A percentile compares a stretch with the other conserved stretches of the same genome.
Evolutionary conservation across 1,284 basidiomycete species (phyloP).

Genomic region (Fereydounia khargensis): DNA sequence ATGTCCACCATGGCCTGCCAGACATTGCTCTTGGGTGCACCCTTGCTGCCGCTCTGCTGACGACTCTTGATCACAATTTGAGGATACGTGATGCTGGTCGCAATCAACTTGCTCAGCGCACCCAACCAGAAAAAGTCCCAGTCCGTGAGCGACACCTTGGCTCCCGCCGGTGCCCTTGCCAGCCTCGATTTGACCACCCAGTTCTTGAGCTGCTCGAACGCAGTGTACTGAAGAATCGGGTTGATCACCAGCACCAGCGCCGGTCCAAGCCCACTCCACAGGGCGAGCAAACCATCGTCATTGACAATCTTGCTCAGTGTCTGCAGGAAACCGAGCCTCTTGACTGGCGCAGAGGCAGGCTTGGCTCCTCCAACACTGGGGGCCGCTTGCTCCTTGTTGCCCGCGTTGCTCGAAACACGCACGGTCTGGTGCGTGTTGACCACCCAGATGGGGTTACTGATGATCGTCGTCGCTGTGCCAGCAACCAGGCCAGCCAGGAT

Average conservation of each 20-base stretch:
- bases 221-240: slow-evolving; percentile 70
- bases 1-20: slow-evolving; percentile 56
- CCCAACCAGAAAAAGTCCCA: slow-evolving; percentile 56
- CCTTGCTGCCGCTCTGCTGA: slow-evolving; percentile 48
- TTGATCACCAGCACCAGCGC: slow-evolving; percentile 91
- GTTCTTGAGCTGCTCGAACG: slow-evolving; percentile 55
- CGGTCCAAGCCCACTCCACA: slow-evolving; percentile 95
- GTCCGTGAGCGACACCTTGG: slow-evolving; percentile 37
- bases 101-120: slow-evolving; percentile 52
- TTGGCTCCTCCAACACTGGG: neutral
- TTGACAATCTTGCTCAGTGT: slow-evolving; percentile 72
- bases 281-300: slow-evolving; percentile 74
- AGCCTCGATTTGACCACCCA: slow-evolving; percentile 45
- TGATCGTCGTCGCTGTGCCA: slow-evolving; percentile 82
- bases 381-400: neutral
- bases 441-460: slow-evolving; percentile 80
- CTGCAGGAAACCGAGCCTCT: slow-evolving; percentile 59
- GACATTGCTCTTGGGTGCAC: slow-evolving; percentile 43
- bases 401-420: slow-evolving; percentile 34
- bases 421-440: slow-evolving; percentile 71
- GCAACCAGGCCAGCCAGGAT: slow-evolving; percentile 86
- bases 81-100: slow-evolving; percentile 54
- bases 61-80: slow-evolving; percentile 57
- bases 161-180: slow-evolving; percentile 17
- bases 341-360: slow-evolving; percentile 9